Evolutionary conservation across 192 early-diverging fungal species (phyloP).

Genomic region (Linnemannia elongata): DNA sequence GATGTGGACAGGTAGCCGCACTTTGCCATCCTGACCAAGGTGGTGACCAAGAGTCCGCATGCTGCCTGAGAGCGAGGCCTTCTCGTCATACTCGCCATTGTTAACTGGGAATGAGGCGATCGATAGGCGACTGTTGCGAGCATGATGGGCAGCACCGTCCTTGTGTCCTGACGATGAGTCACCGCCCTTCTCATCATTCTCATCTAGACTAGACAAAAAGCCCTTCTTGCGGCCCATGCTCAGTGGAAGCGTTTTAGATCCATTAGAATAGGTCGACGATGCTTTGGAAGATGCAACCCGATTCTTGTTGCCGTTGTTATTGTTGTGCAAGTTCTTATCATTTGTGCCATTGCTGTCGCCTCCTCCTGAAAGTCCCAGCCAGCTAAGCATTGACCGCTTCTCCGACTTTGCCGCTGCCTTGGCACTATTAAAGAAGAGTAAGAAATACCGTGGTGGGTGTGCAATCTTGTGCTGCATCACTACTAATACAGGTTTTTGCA

Average conservation of each 20-base stretch:
- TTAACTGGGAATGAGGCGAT: conserved; percentile 26
- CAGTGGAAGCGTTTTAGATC: conserved; percentile 42
- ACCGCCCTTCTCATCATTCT: conserved; percentile 19
- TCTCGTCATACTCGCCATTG: conserved; percentile 32
- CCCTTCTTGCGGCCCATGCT: conserved; percentile 49
- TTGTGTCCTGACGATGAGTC: conserved; percentile 4
- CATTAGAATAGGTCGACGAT: conserved; percentile 13
- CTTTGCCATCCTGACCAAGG: conserved; percentile 21
- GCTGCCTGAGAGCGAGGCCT: neutral
- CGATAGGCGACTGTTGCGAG: conserved; percentile 33
- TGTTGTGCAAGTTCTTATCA: neutral
- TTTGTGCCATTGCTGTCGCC: neutral
- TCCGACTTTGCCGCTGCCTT: conserved; percentile 43
- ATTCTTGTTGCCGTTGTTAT: neutral
- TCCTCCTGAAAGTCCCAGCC: conserved; percentile 33
- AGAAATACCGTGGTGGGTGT: neutral
- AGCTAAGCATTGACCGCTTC: conserved; percentile 47
- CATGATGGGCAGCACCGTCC: conserved; percentile 30
- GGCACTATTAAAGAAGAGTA: conserved; percentile 8
- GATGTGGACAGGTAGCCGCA: conserved; percentile 22
- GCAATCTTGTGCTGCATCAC: neutral
- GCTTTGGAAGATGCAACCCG: neutral
- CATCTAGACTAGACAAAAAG: conserved; percentile 26
- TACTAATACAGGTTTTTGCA: too few species aligned
- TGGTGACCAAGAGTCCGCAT: conserved; percentile 2